phyloP scores from a whole-genome alignment of 345 rosid genomes.

The Trapa bicornis region DNA sequence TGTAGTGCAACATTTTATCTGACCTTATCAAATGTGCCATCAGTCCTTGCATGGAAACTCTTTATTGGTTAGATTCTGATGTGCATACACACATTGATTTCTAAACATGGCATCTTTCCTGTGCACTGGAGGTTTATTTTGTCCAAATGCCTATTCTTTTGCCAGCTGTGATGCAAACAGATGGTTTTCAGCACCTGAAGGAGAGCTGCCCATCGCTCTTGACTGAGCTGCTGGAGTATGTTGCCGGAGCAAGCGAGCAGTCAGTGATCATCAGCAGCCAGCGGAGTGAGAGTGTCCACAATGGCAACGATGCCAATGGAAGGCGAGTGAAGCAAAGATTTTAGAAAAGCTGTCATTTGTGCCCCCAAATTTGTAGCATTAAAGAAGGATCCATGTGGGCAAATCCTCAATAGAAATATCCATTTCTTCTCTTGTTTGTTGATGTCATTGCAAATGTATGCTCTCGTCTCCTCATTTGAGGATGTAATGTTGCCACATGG shows the following conservation, averaged over 20 bases:
- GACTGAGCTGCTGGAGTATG: constrained; percentile 49
- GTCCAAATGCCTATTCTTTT: neutral
- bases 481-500: neutral
- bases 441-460: neutral
- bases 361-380: constrained; percentile 11
- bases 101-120: neutral
- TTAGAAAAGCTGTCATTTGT: constrained; percentile 9
- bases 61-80: too few species aligned
- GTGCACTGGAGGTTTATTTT: neutral
- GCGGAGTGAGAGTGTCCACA: constrained; percentile 32
- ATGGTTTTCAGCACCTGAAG: constrained; percentile 45
- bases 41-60: too few species aligned
- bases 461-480: neutral
- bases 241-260: constrained; percentile 37
- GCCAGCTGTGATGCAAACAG: constrained; percentile 62
- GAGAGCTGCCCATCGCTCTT: constrained; percentile 44
- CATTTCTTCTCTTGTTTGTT: neutral
- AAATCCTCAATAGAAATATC: neutral
- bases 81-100: too few species aligned
- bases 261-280: constrained; percentile 22
- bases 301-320: constrained; percentile 43
- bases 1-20: too few species aligned
- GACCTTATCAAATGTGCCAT: too few species aligned
- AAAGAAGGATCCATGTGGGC: neutral
- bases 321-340: constrained; percentile 61